phyloP scores from a whole-genome alignment of 73 alveolate genomes.

The Paramecium sexaurelia region DNA sequence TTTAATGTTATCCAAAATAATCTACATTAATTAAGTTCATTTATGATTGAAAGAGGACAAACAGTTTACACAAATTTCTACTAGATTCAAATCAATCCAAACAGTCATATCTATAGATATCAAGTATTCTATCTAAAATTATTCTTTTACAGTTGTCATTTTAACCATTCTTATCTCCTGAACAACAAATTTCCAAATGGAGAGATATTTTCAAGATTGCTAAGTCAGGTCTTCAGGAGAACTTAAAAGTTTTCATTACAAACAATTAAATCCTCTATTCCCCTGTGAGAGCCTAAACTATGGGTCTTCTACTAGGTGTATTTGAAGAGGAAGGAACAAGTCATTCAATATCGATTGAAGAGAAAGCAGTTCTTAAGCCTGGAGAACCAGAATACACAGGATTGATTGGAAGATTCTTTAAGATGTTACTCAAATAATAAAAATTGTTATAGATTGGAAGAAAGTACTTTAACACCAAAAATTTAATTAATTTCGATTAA shows the following conservation, averaged over 20 bases:
- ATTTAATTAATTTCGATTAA: constrained; percentile 27
- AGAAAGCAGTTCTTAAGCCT: constrained; percentile 21
- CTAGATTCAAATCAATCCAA: not conserved
- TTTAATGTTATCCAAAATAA: not conserved
- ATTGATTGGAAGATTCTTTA: constrained; percentile 40
- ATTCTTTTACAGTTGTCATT: not conserved
- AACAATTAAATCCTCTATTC: not conserved
- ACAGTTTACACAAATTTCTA: not conserved
- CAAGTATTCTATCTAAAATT: not conserved
- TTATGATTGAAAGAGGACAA: constrained; percentile 29
- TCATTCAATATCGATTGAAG: not conserved
- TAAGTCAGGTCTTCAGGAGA: constrained; percentile 16
- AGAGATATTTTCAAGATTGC: constrained; percentile 40
- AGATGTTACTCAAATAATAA: not conserved
- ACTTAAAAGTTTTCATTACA: not conserved
- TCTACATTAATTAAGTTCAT: not conserved
- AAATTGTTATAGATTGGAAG: not conserved
- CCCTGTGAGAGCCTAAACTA: constrained; percentile 8
- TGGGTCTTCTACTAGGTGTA: not conserved
- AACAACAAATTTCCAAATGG: not conserved
- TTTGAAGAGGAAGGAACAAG: not conserved
- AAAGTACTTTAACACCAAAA: constrained; percentile 37
- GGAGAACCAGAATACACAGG: constrained; percentile 53
- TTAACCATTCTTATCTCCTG: not conserved
- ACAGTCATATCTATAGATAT: not conserved